phyloP scores from a whole-genome alignment of 1,139 yeast species.

The Hanseniaspora gamundiae region DNA sequence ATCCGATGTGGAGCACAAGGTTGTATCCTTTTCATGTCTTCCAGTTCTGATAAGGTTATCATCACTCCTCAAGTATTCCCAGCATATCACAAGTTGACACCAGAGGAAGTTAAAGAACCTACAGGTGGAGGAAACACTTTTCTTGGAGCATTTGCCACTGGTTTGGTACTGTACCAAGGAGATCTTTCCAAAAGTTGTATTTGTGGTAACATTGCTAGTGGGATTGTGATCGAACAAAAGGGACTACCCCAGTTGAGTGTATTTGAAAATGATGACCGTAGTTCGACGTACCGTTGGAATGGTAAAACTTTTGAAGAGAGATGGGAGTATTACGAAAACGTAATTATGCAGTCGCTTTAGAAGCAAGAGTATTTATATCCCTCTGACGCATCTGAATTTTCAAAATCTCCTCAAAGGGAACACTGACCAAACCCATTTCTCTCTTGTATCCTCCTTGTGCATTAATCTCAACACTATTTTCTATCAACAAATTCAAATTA shows the following conservation, averaged over 20 bases:
- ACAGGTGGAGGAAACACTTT: slow-evolving; percentile 93
- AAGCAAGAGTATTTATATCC: background rate
- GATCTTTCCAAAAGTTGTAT: slow-evolving; percentile 48
- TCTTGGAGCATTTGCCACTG: slow-evolving; percentile 69
- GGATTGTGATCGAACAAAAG: slow-evolving; percentile 61
- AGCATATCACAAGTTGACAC: slow-evolving; percentile 46
- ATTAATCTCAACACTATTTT: background rate
- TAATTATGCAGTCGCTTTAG: too few species aligned
- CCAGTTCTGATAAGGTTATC: slow-evolving; percentile 23
- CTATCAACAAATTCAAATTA: background rate
- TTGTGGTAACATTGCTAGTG: slow-evolving; percentile 69
- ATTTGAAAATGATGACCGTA: slow-evolving; percentile 16
- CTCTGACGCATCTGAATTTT: background rate
- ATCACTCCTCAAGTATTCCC: slow-evolving; percentile 31
- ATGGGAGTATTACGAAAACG: slow-evolving; percentile 11
- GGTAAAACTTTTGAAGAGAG: slow-evolving; percentile 25
- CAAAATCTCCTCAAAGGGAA: background rate
- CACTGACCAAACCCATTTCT: slow-evolving; percentile 1
- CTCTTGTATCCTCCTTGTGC: background rate
- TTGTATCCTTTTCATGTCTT: slow-evolving; percentile 30
- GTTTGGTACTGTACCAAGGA: slow-evolving; percentile 34
- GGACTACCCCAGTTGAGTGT: slow-evolving; percentile 57
- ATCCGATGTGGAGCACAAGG: slow-evolving; percentile 67
- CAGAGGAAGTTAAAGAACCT: slow-evolving; percentile 57
- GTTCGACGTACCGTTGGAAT: slow-evolving; percentile 41